Percentiles rank a stretch among this genome's conserved stretches.
Conservation (phyloP, 768 basidiomycete species). For the Suillus spraguei region DNA sequence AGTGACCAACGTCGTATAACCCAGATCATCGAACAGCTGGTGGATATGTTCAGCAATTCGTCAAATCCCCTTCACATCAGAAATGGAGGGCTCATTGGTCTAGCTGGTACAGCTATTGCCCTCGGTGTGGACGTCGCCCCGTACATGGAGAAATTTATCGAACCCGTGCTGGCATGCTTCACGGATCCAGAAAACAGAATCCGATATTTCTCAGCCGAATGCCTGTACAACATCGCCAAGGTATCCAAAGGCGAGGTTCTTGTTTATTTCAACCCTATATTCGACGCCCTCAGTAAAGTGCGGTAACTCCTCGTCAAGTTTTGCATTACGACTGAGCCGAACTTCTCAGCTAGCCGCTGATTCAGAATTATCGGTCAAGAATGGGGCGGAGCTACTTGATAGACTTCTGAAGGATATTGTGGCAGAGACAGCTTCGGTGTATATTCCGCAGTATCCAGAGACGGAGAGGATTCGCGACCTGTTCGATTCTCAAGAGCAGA, state of each 20-base stretch:
- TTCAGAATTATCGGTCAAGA: conserved; percentile 95
- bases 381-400: conserved; percentile 95
- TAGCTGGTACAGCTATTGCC: conserved; percentile 97
- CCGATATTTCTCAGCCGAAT: conserved; percentile 97
- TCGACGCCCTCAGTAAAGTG: conserved; percentile 96
- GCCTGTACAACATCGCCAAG: conserved; percentile 96
- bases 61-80: conserved; percentile 86
- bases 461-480: conserved; percentile 63
- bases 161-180: conserved; percentile 88
- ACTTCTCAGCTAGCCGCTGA: conserved; percentile 85
- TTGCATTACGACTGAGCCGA: conserved; percentile 16
- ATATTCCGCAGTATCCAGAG: conserved; percentile 86
- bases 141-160: conserved; percentile 92
- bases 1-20: conserved; percentile 80
- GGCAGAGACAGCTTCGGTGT: conserved; percentile 93
- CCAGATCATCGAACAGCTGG: conserved; percentile 91
- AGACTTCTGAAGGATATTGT: conserved; percentile 98
- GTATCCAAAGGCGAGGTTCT: conserved; percentile 97
- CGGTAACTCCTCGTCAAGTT: conserved; percentile 11
- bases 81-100: conserved; percentile 94
- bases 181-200: conserved; percentile 93
- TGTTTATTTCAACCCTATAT: conserved; percentile 97
- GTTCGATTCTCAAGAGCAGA: conserved; percentile 44
- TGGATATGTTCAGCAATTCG: conserved; percentile 88
- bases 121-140: conserved; percentile 91